Percentiles rank a stretch among this genome's conserved stretches.
These are phyloP conservation scores for Plectosphaerella cucumerina DNA, from an alignment of 2,329 filamentous ascomycete genomes.

Conservation along the genomic window DNA sequence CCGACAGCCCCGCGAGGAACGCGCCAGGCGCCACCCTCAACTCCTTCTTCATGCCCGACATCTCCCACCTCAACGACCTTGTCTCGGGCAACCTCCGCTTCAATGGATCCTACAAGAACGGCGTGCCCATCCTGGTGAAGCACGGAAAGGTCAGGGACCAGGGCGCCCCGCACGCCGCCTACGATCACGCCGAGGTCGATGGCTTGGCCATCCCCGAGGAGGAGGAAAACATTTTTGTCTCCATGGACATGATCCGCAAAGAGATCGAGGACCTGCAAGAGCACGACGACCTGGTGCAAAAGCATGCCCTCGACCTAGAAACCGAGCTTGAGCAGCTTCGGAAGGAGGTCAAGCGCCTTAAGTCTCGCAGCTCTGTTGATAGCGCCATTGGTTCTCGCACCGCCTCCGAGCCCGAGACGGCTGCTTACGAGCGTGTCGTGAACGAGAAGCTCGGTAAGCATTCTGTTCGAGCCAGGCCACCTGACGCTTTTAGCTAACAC, in stretches of 20 bases:
- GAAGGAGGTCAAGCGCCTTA: slow-evolving; percentile 40
- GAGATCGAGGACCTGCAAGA: slow-evolving; percentile 53
- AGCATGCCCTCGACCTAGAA: slow-evolving; percentile 49
- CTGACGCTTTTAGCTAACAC: slow-evolving; percentile 7
- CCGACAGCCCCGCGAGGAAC: slow-evolving; percentile 27
- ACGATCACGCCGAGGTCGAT: slow-evolving; percentile 45
- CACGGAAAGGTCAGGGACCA: slow-evolving; percentile 46
- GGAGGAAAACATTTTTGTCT: slow-evolving; percentile 55
- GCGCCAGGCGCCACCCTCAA: slow-evolving; percentile 35
- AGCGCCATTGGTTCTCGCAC: slow-evolving; percentile 28
- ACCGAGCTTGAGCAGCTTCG: slow-evolving; percentile 47
- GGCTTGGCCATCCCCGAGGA: slow-evolving; percentile 46
- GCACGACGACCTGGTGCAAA: slow-evolving; percentile 51
- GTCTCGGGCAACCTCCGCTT: slow-evolving; percentile 51
- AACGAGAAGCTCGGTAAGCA: slow-evolving; percentile 54
- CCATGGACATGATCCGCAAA: slow-evolving; percentile 57
- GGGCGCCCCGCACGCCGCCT: slow-evolving; percentile 25
- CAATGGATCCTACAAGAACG: slow-evolving; percentile 45
- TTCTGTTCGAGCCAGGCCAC: not conserved
- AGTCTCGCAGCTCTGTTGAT: slow-evolving; percentile 33
- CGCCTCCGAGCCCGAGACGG: slow-evolving; percentile 37
- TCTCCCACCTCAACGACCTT: slow-evolving; percentile 53
- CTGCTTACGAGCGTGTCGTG: slow-evolving; percentile 37
- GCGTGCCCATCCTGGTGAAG: slow-evolving; percentile 52
- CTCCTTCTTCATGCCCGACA: slow-evolving; percentile 51